Conservation (phyloP, 495 filamentous ascomycete genomes). For the Usnea hakonensis region DNA sequence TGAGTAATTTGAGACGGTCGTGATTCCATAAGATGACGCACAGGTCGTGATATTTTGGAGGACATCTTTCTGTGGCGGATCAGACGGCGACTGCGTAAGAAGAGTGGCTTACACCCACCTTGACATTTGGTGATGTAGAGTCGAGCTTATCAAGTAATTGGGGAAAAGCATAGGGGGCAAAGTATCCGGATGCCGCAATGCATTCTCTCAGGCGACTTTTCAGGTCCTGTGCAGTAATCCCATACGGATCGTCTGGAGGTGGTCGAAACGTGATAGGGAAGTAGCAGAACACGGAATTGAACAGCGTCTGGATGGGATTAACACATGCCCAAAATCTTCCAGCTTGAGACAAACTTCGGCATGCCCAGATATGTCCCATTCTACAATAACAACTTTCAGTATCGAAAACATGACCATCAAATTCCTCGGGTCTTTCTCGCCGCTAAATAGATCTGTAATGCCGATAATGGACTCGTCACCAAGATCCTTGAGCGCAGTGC, state of each 20-base stretch:
- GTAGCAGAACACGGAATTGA: constrained; percentile 70
- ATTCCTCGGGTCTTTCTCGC: constrained; percentile 71
- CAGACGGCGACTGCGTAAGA: constrained; percentile 20
- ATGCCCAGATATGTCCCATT: constrained; percentile 60
- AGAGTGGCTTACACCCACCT: constrained; percentile 36
- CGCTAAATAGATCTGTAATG: constrained; percentile 60
- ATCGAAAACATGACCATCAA: constrained; percentile 73
- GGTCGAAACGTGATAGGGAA: constrained; percentile 73
- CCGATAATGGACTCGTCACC: constrained; percentile 53
- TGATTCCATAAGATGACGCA: constrained; percentile 50
- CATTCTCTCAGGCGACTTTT: constrained; percentile 64
- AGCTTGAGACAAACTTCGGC: constrained; percentile 43
- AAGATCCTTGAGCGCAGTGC: constrained; percentile 49
- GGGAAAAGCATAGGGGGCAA: constrained; percentile 63
- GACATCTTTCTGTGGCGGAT: constrained; percentile 53
- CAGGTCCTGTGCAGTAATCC: constrained; percentile 65
- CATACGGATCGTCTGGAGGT: constrained; percentile 67
- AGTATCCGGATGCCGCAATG: constrained; percentile 57
- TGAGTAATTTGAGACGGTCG: constrained; percentile 59
- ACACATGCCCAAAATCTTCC: constrained; percentile 1
- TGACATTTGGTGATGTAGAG: constrained; percentile 65
- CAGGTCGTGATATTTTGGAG: constrained; percentile 59
- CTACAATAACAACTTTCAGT: constrained; percentile 61
- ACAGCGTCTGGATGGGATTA: constrained; percentile 46
- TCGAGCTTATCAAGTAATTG: constrained; percentile 68